Percentiles rank a stretch among this genome's conserved stretches.
Evolutionary conservation across 1,139 yeast species (phyloP).

Genomic region (Sugiyamaella novakii): DNA sequence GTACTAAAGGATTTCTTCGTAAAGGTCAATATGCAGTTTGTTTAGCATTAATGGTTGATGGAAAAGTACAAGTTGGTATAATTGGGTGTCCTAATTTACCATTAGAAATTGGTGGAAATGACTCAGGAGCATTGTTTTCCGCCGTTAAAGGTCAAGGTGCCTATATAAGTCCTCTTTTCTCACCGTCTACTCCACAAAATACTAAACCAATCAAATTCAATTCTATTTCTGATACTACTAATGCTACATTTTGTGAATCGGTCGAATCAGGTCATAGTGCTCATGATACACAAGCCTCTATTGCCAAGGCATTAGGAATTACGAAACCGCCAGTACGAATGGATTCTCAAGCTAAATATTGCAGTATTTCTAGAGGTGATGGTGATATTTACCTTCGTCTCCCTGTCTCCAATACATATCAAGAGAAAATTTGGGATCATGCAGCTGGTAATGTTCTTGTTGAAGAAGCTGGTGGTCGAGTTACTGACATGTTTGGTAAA

Average conservation of each 20-base stretch:
- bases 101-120: slow-evolving; percentile 39
- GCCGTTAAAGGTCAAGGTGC: slow-evolving; percentile 80
- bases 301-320: slow-evolving; percentile 67
- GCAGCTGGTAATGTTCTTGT: slow-evolving; percentile 92
- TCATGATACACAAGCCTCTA: slow-evolving; percentile 79
- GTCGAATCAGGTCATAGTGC: slow-evolving; percentile 97
- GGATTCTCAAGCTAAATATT: slow-evolving; percentile 96
- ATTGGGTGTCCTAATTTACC: slow-evolving; percentile 95
- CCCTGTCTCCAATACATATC: slow-evolving; percentile 72
- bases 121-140: slow-evolving; percentile 67
- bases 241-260: slow-evolving; percentile 82
- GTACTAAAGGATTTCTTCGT: slow-evolving; percentile 93
- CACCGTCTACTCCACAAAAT: slow-evolving; percentile 12
- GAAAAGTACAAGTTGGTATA: slow-evolving; percentile 82
- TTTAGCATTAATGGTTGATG: slow-evolving; percentile 82
- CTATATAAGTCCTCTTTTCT: slow-evolving; percentile 42
- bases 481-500: slow-evolving; percentile 77
- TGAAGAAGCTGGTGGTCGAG: slow-evolving; percentile 88
- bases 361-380: slow-evolving; percentile 85
- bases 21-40: slow-evolving; percentile 98
- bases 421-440: slow-evolving; percentile 98
- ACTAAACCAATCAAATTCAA: slow-evolving; percentile 40
- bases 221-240: slow-evolving; percentile 38
- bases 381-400: slow-evolving; percentile 90
- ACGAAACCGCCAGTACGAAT: slow-evolving; percentile 55